These are phyloP conservation scores for Sisymbrium irio DNA, from an alignment of 345 rosid species.

Conservation along the genomic window DNA sequence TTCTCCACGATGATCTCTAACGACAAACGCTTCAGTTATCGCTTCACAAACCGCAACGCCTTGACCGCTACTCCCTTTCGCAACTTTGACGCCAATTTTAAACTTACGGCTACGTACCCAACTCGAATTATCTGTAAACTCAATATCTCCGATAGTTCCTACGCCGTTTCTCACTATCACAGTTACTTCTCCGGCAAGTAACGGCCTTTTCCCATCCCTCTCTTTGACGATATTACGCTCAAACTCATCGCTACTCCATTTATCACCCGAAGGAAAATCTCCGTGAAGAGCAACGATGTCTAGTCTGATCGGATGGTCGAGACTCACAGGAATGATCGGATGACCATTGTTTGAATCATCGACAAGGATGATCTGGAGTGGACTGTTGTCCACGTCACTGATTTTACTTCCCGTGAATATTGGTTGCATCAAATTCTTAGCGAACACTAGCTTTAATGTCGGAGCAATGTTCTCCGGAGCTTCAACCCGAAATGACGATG, in stretches of 20 bases:
- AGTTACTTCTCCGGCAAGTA: constrained; percentile 73
- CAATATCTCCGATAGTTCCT: constrained; percentile 55
- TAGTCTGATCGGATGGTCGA: constrained; percentile 53
- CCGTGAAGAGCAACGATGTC: constrained; percentile 81
- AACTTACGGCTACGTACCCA: constrained; percentile 88
- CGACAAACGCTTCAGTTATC: constrained; percentile 67
- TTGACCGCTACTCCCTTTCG: constrained; percentile 40
- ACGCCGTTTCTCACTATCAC: constrained; percentile 54
- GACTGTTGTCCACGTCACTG: constrained; percentile 38
- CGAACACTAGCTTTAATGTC: constrained; percentile 19
- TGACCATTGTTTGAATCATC: constrained; percentile 33
- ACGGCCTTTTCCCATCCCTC: constrained; percentile 82
- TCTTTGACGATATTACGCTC: constrained; percentile 58
- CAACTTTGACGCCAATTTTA: constrained; percentile 68
- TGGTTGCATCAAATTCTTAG: constrained; percentile 22
- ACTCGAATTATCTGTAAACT: constrained; percentile 89
- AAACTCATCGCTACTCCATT: constrained; percentile 69
- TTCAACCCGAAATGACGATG: constrained; percentile 28
- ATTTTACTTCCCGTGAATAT: constrained; percentile 76
- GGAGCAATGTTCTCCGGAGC: constrained; percentile 25
- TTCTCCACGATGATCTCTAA: constrained; percentile 97
- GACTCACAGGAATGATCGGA: constrained; percentile 21
- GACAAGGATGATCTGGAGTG: constrained; percentile 53
- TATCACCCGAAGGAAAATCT: constrained; percentile 51
- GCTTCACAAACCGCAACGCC: constrained; percentile 63